Conservation (phyloP, 129 eudicot genomes). For the Silybum marianum region DNA sequence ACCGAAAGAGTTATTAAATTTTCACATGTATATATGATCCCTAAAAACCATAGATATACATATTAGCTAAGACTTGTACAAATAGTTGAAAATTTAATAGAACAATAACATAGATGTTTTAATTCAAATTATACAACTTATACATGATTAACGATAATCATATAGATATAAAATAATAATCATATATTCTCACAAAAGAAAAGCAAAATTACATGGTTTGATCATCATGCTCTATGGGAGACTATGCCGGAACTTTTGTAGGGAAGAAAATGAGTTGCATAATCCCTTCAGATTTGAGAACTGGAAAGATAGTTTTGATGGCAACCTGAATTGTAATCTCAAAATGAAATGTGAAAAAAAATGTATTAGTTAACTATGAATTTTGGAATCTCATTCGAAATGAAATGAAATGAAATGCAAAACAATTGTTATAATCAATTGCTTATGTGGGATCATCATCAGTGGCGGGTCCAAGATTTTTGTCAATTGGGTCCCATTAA, state of each 20-base stretch:
- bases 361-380: background rate
- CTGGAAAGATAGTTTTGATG: slow-evolving; percentile 37
- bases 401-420: background rate
- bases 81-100: no score
- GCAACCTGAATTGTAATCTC: slow-evolving; percentile 35
- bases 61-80: no score
- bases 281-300: slow-evolving; percentile 42
- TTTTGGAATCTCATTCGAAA: background rate
- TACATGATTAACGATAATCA: background rate
- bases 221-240: background rate
- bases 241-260: background rate
- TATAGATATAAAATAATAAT: background rate
- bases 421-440: background rate
- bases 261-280: slow-evolving; percentile 33
- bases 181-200: background rate
- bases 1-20: no score
- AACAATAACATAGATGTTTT: background rate
- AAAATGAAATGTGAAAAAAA: background rate
- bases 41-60: no score
- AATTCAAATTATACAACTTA: no score
- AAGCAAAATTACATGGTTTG: background rate
- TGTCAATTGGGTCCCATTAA: no score
- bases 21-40: no score
- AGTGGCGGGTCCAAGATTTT: no score
- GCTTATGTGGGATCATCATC: no score